Percentiles rank a stretch among this genome's conserved stretches.
These are phyloP conservation scores for Penicillium simplicissimum DNA, from an alignment of 495 filamentous ascomycete species.

Conservation along the genomic window DNA sequence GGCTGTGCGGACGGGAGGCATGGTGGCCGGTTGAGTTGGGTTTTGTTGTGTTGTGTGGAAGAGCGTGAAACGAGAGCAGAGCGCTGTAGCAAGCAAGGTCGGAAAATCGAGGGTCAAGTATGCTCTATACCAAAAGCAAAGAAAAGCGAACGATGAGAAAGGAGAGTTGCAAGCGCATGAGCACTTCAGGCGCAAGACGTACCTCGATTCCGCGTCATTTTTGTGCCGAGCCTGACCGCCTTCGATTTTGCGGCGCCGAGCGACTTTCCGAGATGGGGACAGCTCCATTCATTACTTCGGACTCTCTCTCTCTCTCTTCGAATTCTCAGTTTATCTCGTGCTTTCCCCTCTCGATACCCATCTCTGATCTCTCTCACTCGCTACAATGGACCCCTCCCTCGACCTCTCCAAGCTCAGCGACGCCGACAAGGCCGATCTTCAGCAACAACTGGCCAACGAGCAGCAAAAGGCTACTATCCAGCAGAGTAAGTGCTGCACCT, in stretches of 20 bases:
- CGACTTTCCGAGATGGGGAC: neutral
- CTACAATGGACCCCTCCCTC: conserved; percentile 42
- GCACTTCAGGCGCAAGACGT: neutral
- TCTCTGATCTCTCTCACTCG: neutral
- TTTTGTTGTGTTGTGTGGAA: too few species aligned
- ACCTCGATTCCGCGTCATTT: conserved; percentile 25
- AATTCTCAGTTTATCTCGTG: neutral
- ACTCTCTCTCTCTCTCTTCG: conserved; percentile 1
- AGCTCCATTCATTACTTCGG: neutral
- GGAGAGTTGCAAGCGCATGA: neutral
- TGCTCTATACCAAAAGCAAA: neutral
- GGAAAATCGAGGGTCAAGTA: too few species aligned
- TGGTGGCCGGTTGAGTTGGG: conserved; percentile 36
- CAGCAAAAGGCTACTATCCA: conserved; percentile 79
- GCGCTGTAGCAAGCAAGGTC: too few species aligned
- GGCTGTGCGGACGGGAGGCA: conserved; percentile 82
- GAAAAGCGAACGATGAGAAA: conserved; percentile 14
- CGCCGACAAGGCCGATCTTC: conserved; percentile 82
- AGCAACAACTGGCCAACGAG: conserved; percentile 78
- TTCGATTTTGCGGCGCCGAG: conserved; percentile 27
- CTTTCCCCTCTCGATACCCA: neutral
- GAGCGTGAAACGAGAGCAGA: too few species aligned
- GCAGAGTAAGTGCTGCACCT: conserved; percentile 58
- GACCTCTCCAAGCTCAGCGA: conserved; percentile 76
- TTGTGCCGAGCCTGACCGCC: conserved; percentile 38